Evolutionary conservation across 2,329 filamentous ascomycete genomes (phyloP).

Genomic region (Clonostachys byssicola): DNA sequence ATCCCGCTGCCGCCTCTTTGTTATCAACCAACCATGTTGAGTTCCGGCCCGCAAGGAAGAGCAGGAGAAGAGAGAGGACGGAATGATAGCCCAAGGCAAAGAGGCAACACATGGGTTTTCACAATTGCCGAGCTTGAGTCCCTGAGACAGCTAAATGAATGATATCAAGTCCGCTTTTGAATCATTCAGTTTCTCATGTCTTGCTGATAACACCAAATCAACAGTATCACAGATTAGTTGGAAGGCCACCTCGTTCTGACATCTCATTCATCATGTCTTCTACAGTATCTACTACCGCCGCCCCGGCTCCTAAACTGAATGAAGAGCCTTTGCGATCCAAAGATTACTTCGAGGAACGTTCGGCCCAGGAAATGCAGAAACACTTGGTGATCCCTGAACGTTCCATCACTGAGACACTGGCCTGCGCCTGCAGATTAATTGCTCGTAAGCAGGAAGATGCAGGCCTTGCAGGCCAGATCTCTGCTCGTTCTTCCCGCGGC

Average conservation of each 20-base stretch:
- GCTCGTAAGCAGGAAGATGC: constrained; percentile 3
- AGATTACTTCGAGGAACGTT: constrained; percentile 2
- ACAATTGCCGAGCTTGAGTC: too few relatives aligned
- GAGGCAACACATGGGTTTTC: too few relatives aligned
- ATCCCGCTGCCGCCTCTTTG: too few relatives aligned
- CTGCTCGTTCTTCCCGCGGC: constrained; percentile 1
- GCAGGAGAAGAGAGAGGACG: too few relatives aligned
- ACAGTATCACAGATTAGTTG: too few relatives aligned
- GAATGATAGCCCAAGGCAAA: too few relatives aligned
- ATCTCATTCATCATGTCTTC: background rate
- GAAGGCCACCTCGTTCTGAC: background rate
- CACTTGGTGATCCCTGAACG: constrained; percentile 1
- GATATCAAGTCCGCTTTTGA: too few relatives aligned
- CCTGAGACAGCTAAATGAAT: too few relatives aligned
- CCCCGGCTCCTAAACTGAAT: background rate
- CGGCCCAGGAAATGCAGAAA: constrained; percentile 3
- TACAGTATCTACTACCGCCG: background rate
- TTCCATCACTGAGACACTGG: constrained; percentile 2
- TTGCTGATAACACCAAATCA: too few relatives aligned
- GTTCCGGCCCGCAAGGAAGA: too few relatives aligned
- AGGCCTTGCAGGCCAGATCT: constrained; percentile 2
- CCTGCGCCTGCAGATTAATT: constrained; percentile 2
- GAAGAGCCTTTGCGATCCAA: constrained; percentile 1
- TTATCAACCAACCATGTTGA: too few relatives aligned
- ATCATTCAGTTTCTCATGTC: too few relatives aligned